Evolutionary conservation across 306 rosid species (phyloP).

Genomic region (Glycine tomentella): DNA sequence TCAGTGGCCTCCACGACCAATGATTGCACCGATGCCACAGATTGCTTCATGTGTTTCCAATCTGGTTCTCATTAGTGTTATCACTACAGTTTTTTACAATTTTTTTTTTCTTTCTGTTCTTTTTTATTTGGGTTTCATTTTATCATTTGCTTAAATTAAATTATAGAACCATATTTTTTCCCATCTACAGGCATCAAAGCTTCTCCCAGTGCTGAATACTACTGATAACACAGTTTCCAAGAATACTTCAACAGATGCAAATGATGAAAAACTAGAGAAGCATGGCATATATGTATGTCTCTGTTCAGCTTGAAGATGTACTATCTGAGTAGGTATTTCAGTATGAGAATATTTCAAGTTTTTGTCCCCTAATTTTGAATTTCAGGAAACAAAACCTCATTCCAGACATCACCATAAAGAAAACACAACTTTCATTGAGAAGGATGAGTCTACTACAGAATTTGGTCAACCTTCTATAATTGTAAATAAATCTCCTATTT

Average conservation of each 20-base stretch:
- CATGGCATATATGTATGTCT: slow-evolving; percentile 48
- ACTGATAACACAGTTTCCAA: too few relatives aligned
- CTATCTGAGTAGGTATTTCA: slow-evolving; percentile 21
- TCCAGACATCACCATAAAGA: slow-evolving; percentile 34
- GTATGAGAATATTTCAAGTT: slow-evolving; percentile 11
- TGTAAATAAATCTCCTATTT: too few relatives aligned
- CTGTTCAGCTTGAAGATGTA: slow-evolving; percentile 7
- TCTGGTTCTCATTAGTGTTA: too few relatives aligned
- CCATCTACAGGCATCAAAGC: slow-evolving; percentile 65
- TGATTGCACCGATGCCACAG: slow-evolving; percentile 42
- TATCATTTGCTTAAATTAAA: slow-evolving; percentile 16
- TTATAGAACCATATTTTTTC: not conserved
- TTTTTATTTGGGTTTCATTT: too few relatives aligned
- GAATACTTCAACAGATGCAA: not conserved
- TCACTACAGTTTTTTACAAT: too few relatives aligned
- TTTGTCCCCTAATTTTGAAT: not conserved
- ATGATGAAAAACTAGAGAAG: slow-evolving; percentile 50
- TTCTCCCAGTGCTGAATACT: slow-evolving; percentile 19
- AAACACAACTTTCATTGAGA: slow-evolving; percentile 26
- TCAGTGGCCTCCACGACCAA: slow-evolving; percentile 63
- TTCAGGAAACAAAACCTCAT: slow-evolving; percentile 34
- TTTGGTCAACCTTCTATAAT: too few relatives aligned
- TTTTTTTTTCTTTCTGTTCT: too few relatives aligned
- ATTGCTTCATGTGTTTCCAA: too few relatives aligned
- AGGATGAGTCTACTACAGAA: slow-evolving; percentile 31